These are phyloP conservation scores for Solanum habrochaites DNA, from an alignment of 257 asterid species.

Conservation along the genomic window DNA sequence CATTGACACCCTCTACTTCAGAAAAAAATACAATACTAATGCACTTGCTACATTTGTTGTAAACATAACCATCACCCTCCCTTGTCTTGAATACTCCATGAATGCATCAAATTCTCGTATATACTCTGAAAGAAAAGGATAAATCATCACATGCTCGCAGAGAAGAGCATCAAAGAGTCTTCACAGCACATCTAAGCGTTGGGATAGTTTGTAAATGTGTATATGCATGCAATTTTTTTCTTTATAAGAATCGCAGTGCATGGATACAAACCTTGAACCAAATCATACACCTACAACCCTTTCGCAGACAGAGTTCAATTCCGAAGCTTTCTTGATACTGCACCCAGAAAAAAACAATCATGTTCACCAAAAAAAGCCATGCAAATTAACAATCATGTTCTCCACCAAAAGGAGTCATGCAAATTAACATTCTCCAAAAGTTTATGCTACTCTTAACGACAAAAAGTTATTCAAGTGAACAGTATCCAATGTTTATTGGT, in stretches of 20 bases:
- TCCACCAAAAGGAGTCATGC: background rate
- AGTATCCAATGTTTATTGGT: background rate
- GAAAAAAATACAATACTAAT: background rate
- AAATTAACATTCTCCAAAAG: background rate
- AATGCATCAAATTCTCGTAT: background rate
- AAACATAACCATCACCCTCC: background rate
- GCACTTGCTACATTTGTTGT: background rate
- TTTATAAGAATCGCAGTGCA: background rate
- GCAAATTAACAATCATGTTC: background rate
- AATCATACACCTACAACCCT: constrained; percentile 31
- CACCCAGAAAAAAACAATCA: background rate
- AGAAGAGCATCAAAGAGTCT: background rate
- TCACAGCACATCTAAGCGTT: background rate
- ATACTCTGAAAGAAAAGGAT: background rate
- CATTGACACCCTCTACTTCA: background rate
- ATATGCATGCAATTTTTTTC: background rate
- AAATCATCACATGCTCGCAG: background rate
- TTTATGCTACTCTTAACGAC: background rate
- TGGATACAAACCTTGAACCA: background rate
- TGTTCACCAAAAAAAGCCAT: background rate
- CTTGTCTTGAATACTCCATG: background rate
- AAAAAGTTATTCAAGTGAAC: background rate
- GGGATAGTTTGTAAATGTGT: background rate
- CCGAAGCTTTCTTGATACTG: constrained; percentile 56
- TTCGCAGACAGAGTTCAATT: constrained; percentile 45